phyloP scores from a whole-genome alignment of 805 yeast species.

The Lachancea thermotolerans region DNA sequence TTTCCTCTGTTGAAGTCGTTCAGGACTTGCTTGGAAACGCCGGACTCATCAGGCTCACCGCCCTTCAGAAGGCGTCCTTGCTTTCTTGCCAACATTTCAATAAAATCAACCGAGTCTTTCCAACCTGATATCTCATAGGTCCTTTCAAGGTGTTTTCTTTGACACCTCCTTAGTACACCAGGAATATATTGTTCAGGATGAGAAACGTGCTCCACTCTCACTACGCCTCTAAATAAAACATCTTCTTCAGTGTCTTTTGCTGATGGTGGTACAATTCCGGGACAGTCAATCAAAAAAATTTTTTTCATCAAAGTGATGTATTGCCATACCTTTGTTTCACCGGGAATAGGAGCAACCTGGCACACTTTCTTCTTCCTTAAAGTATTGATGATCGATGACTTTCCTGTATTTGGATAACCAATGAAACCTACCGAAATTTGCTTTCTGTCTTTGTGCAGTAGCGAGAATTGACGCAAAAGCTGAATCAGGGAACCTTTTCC shows the following conservation, averaged over 20 bases:
- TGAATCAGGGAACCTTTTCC: slow-evolving; percentile 97
- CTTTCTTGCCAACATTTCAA: slow-evolving; percentile 87
- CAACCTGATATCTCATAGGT: slow-evolving; percentile 94
- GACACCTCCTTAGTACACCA: slow-evolving; percentile 76
- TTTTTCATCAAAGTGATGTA: slow-evolving; percentile 95
- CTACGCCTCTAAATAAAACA: slow-evolving; percentile 92
- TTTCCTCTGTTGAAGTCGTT: slow-evolving; percentile 96
- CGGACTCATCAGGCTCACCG: slow-evolving; percentile 95
- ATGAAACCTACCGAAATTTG: slow-evolving; percentile 96
- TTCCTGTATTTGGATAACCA: slow-evolving; percentile 98
- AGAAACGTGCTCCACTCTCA: slow-evolving; percentile 95
- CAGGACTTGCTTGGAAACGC: slow-evolving; percentile 82
- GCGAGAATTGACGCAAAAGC: slow-evolving; percentile 84
- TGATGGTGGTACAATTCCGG: slow-evolving; percentile 98
- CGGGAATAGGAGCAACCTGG: slow-evolving; percentile 96
- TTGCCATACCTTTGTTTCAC: slow-evolving; percentile 99
- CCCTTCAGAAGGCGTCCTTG: slow-evolving; percentile 91
- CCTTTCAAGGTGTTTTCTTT: slow-evolving; percentile 84
- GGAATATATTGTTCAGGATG: slow-evolving; percentile 94
- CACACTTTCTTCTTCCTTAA: slow-evolving; percentile 93
- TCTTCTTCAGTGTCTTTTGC: slow-evolving; percentile 84
- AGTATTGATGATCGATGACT: slow-evolving; percentile 91
- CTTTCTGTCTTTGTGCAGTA: slow-evolving; percentile 84
- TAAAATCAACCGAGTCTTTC: slow-evolving; percentile 69
- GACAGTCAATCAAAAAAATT: slow-evolving; percentile 93